Evolutionary conservation across 2,329 filamentous ascomycete species (phyloP), one percentile per base, ranked within the genome.

Genomic region (Penicillium sp.): DNA sequence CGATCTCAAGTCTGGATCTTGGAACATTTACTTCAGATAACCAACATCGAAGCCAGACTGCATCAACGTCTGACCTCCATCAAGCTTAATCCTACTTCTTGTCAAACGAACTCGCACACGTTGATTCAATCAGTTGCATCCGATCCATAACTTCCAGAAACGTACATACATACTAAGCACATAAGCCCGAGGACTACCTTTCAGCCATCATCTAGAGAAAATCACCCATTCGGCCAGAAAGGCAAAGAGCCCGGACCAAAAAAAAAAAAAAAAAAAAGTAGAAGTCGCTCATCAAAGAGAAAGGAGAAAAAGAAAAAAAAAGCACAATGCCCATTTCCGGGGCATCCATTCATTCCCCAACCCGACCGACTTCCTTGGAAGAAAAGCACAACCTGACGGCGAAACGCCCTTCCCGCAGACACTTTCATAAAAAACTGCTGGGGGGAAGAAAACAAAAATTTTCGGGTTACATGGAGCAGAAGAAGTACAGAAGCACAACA

Each of bases 121-220:
- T 34, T 17, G 28, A 43, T 31, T 25, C 31, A 41, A 15, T 54
- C 22, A 28, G 55, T 54, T 22, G 22, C 47, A 54, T 41, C 31
- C 17, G n/a, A 45, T 55, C 54, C 47, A n/a, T 45, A 57, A 35
- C 17, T 57, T 48, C 35, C 53, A 50, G 41, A 48, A 55, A 47
- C 42, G 50, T 59, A 61, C 59, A 58, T 58, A 54, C 42, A 58
- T 58, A 54, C 42, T 62, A 31, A 54, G 38, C 55, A 57, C 53
- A 62, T 62, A 51, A 47, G 47, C 28, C 6, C 5, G 25, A 28
- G 48, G 39, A 11, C 49, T 25, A 3, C 34, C 34, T 22, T 31
- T 41, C 54, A 35, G 54, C 48, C 42, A 49, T 55, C 35, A 39
- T 47, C 57, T 45, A 58, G 38, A 28, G 12, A 55, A 12, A 41